These are phyloP conservation scores for Tympanopsis confertula DNA, from an alignment of 2,329 filamentous ascomycete species.

Conservation along the genomic window DNA sequence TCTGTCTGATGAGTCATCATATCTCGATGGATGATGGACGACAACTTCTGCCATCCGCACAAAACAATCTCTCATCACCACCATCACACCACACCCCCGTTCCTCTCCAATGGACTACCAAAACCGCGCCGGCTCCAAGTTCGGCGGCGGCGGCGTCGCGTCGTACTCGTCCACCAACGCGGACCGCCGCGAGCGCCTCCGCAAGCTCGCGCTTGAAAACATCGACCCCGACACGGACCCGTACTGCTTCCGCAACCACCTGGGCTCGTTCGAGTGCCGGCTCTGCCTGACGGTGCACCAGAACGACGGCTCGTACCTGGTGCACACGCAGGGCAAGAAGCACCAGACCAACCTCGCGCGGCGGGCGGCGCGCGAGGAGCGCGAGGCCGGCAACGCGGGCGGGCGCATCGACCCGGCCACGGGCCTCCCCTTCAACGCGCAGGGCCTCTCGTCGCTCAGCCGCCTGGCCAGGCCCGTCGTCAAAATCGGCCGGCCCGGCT, in stretches of 20 bases:
- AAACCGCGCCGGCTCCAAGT: conserved; percentile 94
- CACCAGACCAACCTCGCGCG: conserved; percentile 97
- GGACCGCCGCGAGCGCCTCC: conserved; percentile 89
- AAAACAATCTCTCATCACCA: too few species aligned
- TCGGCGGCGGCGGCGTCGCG: conserved; percentile 92
- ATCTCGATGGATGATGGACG: too few species aligned
- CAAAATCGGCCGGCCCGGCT: conserved; percentile 91
- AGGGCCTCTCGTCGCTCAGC: conserved; percentile 41
- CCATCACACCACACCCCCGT: too few species aligned
- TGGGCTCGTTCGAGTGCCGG: conserved; percentile 93
- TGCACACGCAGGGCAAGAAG: conserved; percentile 95
- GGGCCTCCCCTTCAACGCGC: conserved; percentile 63
- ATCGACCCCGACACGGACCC: conserved; percentile 99
- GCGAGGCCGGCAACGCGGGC: conserved; percentile 57
- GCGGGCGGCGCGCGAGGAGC: conserved; percentile 87
- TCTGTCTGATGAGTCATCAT: too few species aligned
- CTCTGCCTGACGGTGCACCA: conserved; percentile 96
- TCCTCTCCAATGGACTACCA: conserved; percentile 56
- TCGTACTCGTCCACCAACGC: conserved; percentile 89
- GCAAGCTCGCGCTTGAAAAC: conserved; percentile 94
- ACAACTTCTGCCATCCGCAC: too few species aligned
- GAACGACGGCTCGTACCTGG: conserved; percentile 96
- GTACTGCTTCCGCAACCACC: conserved; percentile 99
- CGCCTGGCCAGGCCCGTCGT: conserved; percentile 59
- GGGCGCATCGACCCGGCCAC: conserved; percentile 56